phyloP scores from a whole-genome alignment of 768 basidiomycete species.

The Suillus brevipes region DNA sequence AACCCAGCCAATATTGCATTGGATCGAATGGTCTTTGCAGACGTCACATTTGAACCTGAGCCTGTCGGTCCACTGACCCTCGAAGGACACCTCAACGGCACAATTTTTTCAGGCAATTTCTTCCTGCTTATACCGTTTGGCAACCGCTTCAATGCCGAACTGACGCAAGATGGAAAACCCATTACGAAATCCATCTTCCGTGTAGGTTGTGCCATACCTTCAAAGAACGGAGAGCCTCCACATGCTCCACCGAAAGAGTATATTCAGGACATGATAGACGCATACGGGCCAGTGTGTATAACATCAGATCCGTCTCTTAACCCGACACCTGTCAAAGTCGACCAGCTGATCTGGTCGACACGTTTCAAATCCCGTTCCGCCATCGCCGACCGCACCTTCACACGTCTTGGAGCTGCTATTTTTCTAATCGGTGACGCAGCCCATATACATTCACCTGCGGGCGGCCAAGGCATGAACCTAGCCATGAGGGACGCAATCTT shows the following conservation, averaged over 20 bases:
- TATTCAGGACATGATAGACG: constrained; percentile 4
- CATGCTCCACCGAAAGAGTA: constrained; percentile 10
- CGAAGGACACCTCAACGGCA: constrained; percentile 18
- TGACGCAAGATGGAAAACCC: background rate
- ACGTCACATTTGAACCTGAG: constrained; percentile 40
- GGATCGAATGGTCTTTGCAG: constrained; percentile 46
- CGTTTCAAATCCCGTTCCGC: constrained; percentile 43
- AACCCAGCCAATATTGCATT: constrained; percentile 22
- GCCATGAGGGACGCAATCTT: constrained; percentile 52
- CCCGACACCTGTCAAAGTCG: constrained; percentile 32
- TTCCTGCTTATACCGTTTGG: constrained; percentile 37
- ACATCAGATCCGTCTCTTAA: constrained; percentile 4
- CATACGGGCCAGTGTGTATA: background rate
- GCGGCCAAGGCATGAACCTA: constrained; percentile 62
- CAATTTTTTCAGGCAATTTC: constrained; percentile 28
- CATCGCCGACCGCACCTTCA: constrained; percentile 38
- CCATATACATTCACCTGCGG: constrained; percentile 54
- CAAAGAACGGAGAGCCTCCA: constrained; percentile 14
- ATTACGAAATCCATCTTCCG: constrained; percentile 30
- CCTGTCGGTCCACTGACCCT: constrained; percentile 10
- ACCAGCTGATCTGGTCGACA: constrained; percentile 40
- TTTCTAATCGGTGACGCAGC: constrained; percentile 43
- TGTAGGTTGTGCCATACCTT: constrained; percentile 37
- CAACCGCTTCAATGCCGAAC: background rate
- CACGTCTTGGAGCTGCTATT: constrained; percentile 19